Base-by-base conservation (phyloP, 352 stramenopile genomes). In the Pythium utonaiense region DNA sequence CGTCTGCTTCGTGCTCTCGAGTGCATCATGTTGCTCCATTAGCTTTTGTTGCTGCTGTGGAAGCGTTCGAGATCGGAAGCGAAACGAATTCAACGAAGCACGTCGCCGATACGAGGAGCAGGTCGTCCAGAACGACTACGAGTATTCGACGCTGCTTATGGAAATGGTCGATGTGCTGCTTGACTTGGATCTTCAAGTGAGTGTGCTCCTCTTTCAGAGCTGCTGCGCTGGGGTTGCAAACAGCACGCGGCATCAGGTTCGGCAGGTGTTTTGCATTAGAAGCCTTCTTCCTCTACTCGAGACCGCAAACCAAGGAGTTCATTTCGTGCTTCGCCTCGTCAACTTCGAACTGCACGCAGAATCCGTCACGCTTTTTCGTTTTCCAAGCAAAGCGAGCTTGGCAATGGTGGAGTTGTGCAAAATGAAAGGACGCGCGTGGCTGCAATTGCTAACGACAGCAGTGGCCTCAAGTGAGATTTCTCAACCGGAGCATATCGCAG, bases 91-190 rank as follows among this genome's bases (percentile, higher is more conserved):
- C 47, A 75, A 86, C 27, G 47, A 73, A 19, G 51, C 74, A 12
- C 77, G 64, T 5, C 62, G 40, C 10, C 42, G 54, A 2, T 80
- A 88, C 53, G 50, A 75, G 17, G 53, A 72, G 4, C 71, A 87
- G 61, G 73, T 89, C 2, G 76, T 74, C 1, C 83, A 90, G 57
- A 90, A 89, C 49, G 75, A 93, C 44, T 59, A 73, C 30, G 83
- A 93, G 34, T 93, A 93, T 54, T 88, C 83, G 3, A n/a, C 73
- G 14, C 33, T 93, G 19, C 60, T 91, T 4, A 66, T 78, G 50
- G 66, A 70, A 36, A 51, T 91, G 3, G 67, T 66, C 0, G 56
- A 86, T 56, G 36, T 85, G 22, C 24, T 89, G 2, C 36, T 86
- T 14, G 67, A 81, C 22, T 74, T 77, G 56, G 21, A 65, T 69